Base-by-base conservation (phyloP, 495 filamentous ascomycete species). In the Thermochaetoides thermophila region DNA sequence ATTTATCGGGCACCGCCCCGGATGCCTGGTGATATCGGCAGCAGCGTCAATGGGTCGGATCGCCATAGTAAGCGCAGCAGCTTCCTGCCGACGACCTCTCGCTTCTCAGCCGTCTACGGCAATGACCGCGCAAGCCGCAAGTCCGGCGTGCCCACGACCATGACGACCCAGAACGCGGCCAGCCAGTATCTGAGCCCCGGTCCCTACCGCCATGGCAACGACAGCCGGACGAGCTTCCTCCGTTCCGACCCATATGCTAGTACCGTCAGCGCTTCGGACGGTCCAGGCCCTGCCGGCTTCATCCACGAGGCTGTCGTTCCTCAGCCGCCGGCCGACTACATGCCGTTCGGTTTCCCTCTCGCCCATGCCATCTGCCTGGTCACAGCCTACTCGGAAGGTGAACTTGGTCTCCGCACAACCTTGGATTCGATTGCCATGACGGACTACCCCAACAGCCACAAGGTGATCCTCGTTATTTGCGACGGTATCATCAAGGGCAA, bases 361-460 rank as follows among this genome's bases (percentile, higher is more conserved):
- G 91, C 84, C 11, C 89, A 99, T 55, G 63, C 81, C 1, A 81
- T 99, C 40, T 95, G 86, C 56, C 59, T 99, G 33, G 85, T 99
- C 21, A 99, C 91, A 7, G 87, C 85, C 38, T 99, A 99, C 52
- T 99, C 91, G 0, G 91, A 99, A 60, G 89, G 91, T 20, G 83
- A 84, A 46, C 73, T 89, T 16, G 91, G 85, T 44, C 68, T 99
- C 30, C 76, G 91, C 14, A 91, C 87, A 8, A 99, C 91, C 4
- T 57, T 99, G 13, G 86, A 99, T 56, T 96, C 91, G 1, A 76
- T 99, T 54, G 89, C 86, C 17, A 87, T 82, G 63, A 99, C 91
- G 7, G 91, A 99, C 50, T 99, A 96, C 44, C 91, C 91, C 5
- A 96, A 96, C 66, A 94, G 85, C 55, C 91, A 99, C 64, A 99